Base-by-base conservation (phyloP, 345 rosid species). In the Jatropha curcas region DNA sequence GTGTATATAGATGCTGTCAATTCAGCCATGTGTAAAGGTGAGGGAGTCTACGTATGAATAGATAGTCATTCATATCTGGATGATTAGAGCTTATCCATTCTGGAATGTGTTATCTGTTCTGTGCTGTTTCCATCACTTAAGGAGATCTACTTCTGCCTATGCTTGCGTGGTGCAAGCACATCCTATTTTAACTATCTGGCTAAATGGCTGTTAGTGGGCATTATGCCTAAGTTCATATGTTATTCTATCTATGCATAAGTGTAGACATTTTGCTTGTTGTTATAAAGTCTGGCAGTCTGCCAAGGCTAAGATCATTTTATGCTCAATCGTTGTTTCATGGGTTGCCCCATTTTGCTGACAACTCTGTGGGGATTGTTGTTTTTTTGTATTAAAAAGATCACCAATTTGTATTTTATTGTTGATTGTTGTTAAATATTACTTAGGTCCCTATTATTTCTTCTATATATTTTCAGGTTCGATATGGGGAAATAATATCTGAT, bases 401-500 rank as follows among this genome's bases (percentile, higher is more conserved):
- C 34, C 9, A 19, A 37, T 56, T 74, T 67, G 34, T 59, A 64
- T 57, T 56, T 24, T 33, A 62, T 16, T 50, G 71, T 34, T 19
- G 33, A 56, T 14, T 48, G 71, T 34, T 19, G 33, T 31, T 60
- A 48, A 45, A 71, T 16, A 45, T 60, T 45, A 63, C 48, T 73
- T 25, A 56, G 62, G 46, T 41, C 63, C 75, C 45, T 2, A 65
- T 77, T 31, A 35, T 59, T 45, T 43, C 67, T 66, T 65, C 17
- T 48, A 22, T 34, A 22, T 34, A 16, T 76, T 73, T 67, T 48
- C 85, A 94, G 96, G 87, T 79, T 34, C 89, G 89, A 16, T 86
- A 92, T 48, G 65, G 75, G 74, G 95, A 89, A 74, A 91, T 93
- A 71, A 84, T 83, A 45, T 88, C 88, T n/a, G 94, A 90, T 64